Evolutionary conservation across 805 yeast genomes (phyloP), one percentile per base, ranked within the genome.

Genomic region (Maudiozyma serrabonitensis): DNA sequence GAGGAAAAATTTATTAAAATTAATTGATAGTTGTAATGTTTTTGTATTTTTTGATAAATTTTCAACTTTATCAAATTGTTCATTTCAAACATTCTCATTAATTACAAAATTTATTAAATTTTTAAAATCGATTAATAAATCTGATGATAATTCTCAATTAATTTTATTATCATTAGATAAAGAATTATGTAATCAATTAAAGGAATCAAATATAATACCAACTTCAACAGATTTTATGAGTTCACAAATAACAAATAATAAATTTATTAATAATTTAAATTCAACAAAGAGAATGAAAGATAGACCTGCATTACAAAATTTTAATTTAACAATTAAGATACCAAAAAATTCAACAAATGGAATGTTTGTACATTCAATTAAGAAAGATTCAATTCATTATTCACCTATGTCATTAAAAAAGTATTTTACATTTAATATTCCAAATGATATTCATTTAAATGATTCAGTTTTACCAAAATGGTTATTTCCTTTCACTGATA

Each of bases 361-460:
- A 19, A 56, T 57, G 58, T 63, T 63, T 46, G 50, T 62, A 4
- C 61, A 61, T 35, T 66, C 68, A n/a, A 55, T 66, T 3, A 66
- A 66, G 42, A 64, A 59, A 44, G 68, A 63, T 43, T 39, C 58
- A 1, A 49, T 64, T 2, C 63, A 63, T 41, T 66, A 66, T 49
- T 66, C 69, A 12, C 69, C 69, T 9, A 55, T 49, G 19, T 63
- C 68, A 5, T 41, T 66, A 21, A 54, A 54, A 26, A 63, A 59
- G 47, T 64, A 58, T 49, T 66, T 66, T 40, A 39, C 51, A 7
- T 64, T 63, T 45, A 56, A 54, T 28, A 57, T 62, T 16, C 69
- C 69, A 9, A 39, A 43, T 1, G 50, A 52, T n/a, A 38, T 64
- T 1, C 48, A 50, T 3, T 37, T 43, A 2, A 50, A 58, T 43